Evolutionary conservation across 305 asterid genomes (phyloP), one percentile per base, ranked within the genome.

Genomic region (Rubia tinctorum): DNA sequence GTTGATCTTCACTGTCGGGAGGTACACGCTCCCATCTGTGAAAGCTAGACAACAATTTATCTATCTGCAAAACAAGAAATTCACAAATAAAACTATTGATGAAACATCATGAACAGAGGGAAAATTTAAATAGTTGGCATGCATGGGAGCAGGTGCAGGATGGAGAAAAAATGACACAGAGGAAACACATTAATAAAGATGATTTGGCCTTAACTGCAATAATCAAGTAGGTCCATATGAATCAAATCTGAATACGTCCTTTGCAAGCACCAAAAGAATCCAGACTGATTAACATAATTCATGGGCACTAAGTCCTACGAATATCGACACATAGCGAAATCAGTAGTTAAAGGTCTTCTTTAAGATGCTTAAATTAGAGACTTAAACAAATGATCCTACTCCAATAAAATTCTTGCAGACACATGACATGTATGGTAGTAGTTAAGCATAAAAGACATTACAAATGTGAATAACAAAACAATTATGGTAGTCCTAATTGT

Each of bases 1-100:
- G 78, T 81, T 86, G 88, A 80, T 90, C 92, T 59, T 86, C 86
- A 80, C 86, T 80, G 61, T 84, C 92, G 30, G 81, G 68, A 83
- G 88, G 86, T 83, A 85, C 80, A 60, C 80, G 89, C 80, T 90
- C 98, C 97, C 95, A 95, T 89, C 84, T 86, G 73, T 85, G 95
- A 76, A 89, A 95, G 64, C 86, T 84, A 66, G 86, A 82, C 68
- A 88, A 88, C 86, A 95, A 78, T 82, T 90, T 94, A 80, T 94
- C 97, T 81, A 94, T 85, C 99, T 94, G 83, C 81, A 75, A 82
- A 76, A 68, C 66, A 85, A 45, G 74, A 49, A 73, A 69, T 8
- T 66, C 30, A 63, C 37, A 43, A 76, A 44, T 59, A 17, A 76
- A 42, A 42, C 18, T 45, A 18, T 8, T 2, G 10, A 34, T 25